These are phyloP conservation scores for Durusdinium trenchii DNA, from an alignment of 73 alveolate species.

Conservation along the genomic window DNA sequence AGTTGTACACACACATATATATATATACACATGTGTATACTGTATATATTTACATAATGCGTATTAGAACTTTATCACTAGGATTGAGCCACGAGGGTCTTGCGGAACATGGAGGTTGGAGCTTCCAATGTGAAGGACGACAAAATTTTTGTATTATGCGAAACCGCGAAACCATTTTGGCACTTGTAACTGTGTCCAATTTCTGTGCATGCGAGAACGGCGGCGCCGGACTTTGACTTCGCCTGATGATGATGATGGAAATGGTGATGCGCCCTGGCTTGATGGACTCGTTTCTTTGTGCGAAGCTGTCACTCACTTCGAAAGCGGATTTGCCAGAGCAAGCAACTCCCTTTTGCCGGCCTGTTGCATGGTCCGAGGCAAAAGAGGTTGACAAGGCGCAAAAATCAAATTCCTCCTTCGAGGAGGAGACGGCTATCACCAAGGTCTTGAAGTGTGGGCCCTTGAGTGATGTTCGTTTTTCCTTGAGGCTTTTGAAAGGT, in stretches of 20 bases:
- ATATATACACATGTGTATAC: background rate
- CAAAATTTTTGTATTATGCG: no score
- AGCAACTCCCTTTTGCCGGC: background rate
- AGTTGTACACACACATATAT: background rate
- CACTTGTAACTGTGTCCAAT: no score
- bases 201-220: no score
- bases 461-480: no score
- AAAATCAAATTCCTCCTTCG: background rate
- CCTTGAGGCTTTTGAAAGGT: background rate
- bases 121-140: no score
- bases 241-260: no score
- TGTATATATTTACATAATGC: background rate
- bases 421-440: constrained; percentile 71
- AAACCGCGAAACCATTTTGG: no score
- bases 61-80: background rate
- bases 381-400: background rate
- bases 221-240: no score
- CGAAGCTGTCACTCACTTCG: background rate
- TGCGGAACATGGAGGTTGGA: background rate
- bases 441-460: constrained; percentile 33
- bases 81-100: background rate
- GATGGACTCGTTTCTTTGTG: background rate
- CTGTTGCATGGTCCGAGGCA: background rate
- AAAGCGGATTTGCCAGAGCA: background rate
- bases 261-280: no score